Evolutionary conservation across 495 filamentous ascomycete species (phyloP).

Genomic region (Polyplosphaeria fusca): DNA sequence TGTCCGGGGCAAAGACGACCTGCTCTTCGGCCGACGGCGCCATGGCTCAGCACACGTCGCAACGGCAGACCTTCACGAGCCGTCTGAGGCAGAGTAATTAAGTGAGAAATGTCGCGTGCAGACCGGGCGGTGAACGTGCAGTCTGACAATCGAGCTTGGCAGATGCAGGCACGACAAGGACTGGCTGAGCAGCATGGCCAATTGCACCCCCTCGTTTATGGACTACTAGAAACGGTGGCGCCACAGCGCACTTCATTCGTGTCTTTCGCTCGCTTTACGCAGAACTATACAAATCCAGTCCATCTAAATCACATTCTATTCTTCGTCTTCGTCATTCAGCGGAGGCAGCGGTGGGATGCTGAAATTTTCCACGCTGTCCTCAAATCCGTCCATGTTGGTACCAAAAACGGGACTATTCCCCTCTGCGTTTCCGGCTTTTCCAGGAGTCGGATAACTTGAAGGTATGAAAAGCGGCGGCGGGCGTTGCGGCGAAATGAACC

Average conservation of each 20-base stretch:
- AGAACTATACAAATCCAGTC: too few relatives aligned
- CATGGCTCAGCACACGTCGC: background rate
- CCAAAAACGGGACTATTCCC: constrained; percentile 12
- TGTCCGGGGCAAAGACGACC: constrained; percentile 17
- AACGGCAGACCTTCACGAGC: too few relatives aligned
- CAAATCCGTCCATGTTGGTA: background rate
- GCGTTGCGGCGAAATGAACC: constrained; percentile 12
- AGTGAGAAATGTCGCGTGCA: background rate
- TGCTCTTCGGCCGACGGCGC: constrained; percentile 14
- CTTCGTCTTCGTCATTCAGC: background rate
- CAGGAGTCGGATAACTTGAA: constrained; percentile 20
- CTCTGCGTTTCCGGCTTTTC: background rate
- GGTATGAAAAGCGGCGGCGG: constrained; percentile 23
- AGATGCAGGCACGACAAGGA: constrained; percentile 2
- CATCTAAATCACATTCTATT: too few relatives aligned
- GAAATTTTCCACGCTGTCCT: constrained; percentile 11
- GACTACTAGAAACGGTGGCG: too few relatives aligned
- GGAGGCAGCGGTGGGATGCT: constrained; percentile 28
- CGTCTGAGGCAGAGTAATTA: background rate
- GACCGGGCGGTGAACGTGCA: constrained; percentile 12
- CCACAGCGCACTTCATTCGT: too few relatives aligned
- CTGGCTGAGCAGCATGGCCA: background rate
- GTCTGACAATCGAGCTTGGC: background rate
- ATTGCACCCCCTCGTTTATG: too few relatives aligned
- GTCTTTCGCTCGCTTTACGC: too few relatives aligned